phyloP scores from a whole-genome alignment of 208 protist genomes.

The Acanthamoeba sp. region DNA sequence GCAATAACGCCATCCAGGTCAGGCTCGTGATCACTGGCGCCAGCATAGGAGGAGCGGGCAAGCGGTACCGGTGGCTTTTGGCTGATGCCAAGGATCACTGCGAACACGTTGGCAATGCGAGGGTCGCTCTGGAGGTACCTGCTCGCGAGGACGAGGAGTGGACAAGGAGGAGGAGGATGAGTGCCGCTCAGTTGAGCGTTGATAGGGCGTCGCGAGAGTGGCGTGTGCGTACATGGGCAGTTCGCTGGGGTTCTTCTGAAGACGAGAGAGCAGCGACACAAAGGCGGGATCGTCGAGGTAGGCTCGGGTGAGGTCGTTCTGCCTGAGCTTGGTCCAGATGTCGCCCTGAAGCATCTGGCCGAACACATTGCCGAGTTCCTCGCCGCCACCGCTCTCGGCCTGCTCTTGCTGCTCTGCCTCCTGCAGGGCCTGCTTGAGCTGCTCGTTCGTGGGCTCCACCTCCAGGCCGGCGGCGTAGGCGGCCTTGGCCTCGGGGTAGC shows the following conservation, averaged over 20 bases:
- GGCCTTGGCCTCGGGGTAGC: slow-evolving; percentile 77
- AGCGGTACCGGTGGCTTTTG: background rate
- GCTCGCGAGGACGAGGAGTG: background rate
- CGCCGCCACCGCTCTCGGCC: background rate
- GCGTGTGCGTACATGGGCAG: slow-evolving; percentile 32
- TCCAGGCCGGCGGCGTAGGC: slow-evolving; percentile 82
- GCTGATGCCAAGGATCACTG: slow-evolving; percentile 78
- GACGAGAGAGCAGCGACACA: slow-evolving; percentile 36
- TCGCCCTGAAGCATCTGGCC: slow-evolving; percentile 49
- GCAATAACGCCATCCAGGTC: too few species aligned
- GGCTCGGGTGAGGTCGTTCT: slow-evolving; percentile 4
- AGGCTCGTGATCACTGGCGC: too few species aligned
- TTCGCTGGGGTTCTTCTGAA: slow-evolving; percentile 66
- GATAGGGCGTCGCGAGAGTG: background rate
- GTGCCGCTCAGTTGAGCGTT: too few species aligned
- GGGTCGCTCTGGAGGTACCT: slow-evolving; percentile 76
- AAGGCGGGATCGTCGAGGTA: slow-evolving; percentile 76
- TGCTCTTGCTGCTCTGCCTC: slow-evolving; percentile 66
- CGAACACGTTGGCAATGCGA: slow-evolving; percentile 71
- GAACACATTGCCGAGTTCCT: slow-evolving; percentile 24
- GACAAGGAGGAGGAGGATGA: background rate
- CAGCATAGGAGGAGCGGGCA: too few species aligned
- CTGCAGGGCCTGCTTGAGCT: slow-evolving; percentile 67
- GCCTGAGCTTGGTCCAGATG: slow-evolving; percentile 73
- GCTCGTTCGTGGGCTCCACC: slow-evolving; percentile 79